Conservation (phyloP, 2,329 filamentous ascomycete genomes). For the Clonostachys sp. region DNA sequence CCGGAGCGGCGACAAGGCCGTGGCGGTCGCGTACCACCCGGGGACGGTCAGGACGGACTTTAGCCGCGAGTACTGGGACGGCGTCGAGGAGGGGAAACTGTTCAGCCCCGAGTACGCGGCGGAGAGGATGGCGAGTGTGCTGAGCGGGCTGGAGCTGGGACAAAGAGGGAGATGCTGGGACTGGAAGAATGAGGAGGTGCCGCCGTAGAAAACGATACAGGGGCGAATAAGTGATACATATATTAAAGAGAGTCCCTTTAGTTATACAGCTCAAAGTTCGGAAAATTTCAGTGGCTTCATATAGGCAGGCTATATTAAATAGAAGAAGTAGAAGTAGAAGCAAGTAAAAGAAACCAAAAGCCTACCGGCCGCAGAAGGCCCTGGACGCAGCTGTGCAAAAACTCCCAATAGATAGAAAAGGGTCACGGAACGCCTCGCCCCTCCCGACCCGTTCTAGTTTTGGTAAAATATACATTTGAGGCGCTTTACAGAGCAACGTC, state of each 20-base stretch:
- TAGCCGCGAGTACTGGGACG: slow-evolving; percentile 67
- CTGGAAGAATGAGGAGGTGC: slow-evolving; percentile 61
- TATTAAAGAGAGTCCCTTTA: not conserved
- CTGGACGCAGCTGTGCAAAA: not conserved
- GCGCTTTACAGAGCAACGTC: slow-evolving; percentile 51
- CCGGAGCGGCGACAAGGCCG: slow-evolving; percentile 54
- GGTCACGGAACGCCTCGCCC: no score
- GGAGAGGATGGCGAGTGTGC: slow-evolving; percentile 57
- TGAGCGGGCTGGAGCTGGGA: slow-evolving; percentile 39
- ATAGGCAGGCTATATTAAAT: no score
- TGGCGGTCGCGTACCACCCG: slow-evolving; percentile 70
- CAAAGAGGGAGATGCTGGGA: slow-evolving; percentile 64
- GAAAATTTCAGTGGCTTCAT: no score
- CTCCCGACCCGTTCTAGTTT: no score
- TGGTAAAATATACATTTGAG: no score
- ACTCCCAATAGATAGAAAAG: no score
- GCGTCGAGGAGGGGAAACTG: slow-evolving; percentile 55
- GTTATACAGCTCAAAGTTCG: no score
- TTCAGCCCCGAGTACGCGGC: slow-evolving; percentile 65
- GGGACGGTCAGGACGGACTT: slow-evolving; percentile 76
- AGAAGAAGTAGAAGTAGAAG: not conserved
- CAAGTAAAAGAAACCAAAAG: not conserved
- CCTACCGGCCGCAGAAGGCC: not conserved
- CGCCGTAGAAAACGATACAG: slow-evolving; percentile 34
- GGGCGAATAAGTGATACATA: no score